A percentile compares a stretch with the other conserved stretches of the same genome.
These are phyloP conservation scores for Pichia kudriavzevii DNA, from an alignment of 1,139 yeast species.

Conservation along the genomic window DNA sequence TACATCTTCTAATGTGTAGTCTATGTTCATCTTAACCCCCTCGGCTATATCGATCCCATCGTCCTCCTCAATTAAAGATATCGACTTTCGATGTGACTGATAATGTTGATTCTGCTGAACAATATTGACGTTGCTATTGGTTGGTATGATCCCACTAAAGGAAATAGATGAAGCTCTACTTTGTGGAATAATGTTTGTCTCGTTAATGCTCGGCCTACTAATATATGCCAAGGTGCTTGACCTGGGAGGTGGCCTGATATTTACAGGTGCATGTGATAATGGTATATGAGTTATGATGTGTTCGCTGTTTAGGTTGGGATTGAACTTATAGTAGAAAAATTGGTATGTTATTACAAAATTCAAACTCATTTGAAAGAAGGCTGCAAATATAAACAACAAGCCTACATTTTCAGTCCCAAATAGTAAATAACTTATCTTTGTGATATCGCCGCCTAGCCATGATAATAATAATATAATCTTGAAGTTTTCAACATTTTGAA, in stretches of 20 bases:
- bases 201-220: no score
- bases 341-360: conserved; percentile 74
- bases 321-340: conserved; percentile 48
- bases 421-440: conserved; percentile 64
- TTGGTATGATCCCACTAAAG: conserved; percentile 3
- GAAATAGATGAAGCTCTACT: conserved; percentile 12
- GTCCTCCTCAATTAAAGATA: conserved; percentile 1
- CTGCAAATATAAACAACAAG: conserved; percentile 64
- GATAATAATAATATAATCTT: conserved; percentile 65
- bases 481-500: conserved; percentile 71
- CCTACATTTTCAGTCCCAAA: conserved; percentile 70
- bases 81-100: conserved; percentile 3
- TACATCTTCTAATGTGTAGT: no score
- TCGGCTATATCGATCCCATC: conserved; percentile 6
- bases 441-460: conserved; percentile 85
- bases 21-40: conserved; percentile 1
- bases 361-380: conserved; percentile 69
- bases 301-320: no score
- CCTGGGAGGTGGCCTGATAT: neutral
- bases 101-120: conserved; percentile 13
- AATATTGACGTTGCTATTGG: conserved; percentile 1
- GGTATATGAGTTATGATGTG: conserved; percentile 2
- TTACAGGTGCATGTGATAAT: conserved; percentile 7
- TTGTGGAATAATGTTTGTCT: neutral
- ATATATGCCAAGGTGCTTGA: neutral